Percentiles rank a stretch among this genome's conserved stretches.
Conservation (phyloP, 495 filamentous ascomycete genomes). For the Daldinia caldariorum region DNA sequence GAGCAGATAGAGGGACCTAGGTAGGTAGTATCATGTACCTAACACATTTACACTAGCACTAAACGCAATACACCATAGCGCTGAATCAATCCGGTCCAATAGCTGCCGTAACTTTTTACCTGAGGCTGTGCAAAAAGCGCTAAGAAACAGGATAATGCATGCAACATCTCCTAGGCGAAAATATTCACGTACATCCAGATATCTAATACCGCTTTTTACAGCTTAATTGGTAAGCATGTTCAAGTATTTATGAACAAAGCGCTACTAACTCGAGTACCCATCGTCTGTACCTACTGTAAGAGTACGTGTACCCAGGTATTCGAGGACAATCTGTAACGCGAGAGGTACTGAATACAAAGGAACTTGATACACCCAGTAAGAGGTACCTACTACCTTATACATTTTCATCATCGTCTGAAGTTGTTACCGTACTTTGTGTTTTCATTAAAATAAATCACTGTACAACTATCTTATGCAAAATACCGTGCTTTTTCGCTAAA, state of each 20-base stretch:
- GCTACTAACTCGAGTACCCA: not conserved
- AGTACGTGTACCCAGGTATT: not conserved
- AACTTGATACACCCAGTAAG: no score
- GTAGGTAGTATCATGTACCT: not conserved
- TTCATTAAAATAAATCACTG: no score
- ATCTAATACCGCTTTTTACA: not conserved
- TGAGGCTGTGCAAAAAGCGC: slow-evolving; percentile 41
- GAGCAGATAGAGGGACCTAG: no score
- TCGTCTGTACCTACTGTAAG: not conserved
- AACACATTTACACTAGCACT: not conserved
- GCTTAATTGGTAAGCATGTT: not conserved
- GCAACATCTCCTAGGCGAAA: not conserved
- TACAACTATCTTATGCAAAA: no score
- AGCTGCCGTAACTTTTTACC: slow-evolving; percentile 14
- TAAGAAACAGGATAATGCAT: slow-evolving; percentile 37
- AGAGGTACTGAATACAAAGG: no score
- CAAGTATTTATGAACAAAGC: not conserved
- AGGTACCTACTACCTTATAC: no score
- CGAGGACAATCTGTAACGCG: no score
- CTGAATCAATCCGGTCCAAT: slow-evolving; percentile 30
- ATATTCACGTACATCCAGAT: not conserved
- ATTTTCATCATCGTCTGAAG: no score
- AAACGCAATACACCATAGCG: slow-evolving; percentile 10
- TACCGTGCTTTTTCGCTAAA: no score
- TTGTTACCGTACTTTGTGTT: no score